Evolutionary conservation across 257 asterid genomes (phyloP).

Genomic region (Craterostigma plantagineum): DNA sequence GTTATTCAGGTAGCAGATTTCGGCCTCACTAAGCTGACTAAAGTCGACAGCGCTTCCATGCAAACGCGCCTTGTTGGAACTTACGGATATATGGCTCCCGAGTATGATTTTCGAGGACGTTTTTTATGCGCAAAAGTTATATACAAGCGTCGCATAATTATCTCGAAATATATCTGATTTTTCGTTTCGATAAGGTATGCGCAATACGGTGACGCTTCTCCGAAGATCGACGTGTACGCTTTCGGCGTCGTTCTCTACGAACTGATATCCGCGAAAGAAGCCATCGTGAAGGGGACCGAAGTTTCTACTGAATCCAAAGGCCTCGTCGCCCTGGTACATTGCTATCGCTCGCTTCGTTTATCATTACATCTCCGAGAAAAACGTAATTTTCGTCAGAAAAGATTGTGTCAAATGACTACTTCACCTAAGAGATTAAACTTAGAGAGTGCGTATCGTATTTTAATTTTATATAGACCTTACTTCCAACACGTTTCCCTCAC

Average conservation of each 20-base stretch:
- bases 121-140: background rate
- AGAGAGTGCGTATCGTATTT: no score
- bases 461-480: no score
- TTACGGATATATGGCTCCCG: slow-evolving; percentile 98
- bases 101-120: slow-evolving; percentile 45
- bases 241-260: slow-evolving; percentile 90
- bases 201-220: slow-evolving; percentile 76
- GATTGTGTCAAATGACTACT: no score
- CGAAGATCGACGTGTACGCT: slow-evolving; percentile 90
- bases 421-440: no score
- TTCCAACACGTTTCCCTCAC: no score
- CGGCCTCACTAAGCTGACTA: slow-evolving; percentile 81
- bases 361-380: no score
- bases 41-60: slow-evolving; percentile 67
- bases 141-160: background rate
- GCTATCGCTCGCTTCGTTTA: background rate
- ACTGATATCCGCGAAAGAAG: slow-evolving; percentile 82
- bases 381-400: no score
- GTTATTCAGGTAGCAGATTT: slow-evolving; percentile 80
- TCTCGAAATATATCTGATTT: background rate
- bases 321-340: slow-evolving; percentile 62
- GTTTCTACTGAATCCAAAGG: slow-evolving; percentile 67
- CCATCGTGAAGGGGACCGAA: slow-evolving; percentile 41
- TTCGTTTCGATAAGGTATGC: slow-evolving; percentile 48
- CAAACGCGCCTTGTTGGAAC: slow-evolving; percentile 88